Base-by-base conservation (phyloP, 352 stramenopile species). In the Hyphochytrium catenoides region DNA sequence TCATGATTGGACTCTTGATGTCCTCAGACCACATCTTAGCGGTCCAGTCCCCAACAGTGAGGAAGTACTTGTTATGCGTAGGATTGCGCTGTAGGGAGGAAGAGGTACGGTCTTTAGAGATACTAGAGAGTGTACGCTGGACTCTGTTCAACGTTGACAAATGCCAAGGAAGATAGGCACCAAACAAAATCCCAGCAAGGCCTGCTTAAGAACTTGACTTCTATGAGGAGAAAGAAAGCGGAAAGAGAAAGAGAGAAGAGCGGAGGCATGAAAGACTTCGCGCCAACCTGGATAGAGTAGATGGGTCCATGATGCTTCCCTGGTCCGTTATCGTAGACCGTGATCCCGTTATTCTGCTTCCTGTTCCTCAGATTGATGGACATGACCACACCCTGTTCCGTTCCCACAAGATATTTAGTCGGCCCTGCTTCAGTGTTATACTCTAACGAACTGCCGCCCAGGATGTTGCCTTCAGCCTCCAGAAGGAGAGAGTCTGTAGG, bases 1-100 rank as follows among this genome's bases (percentile, higher is more conserved):
- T 95, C 67, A 96, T 93, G 52, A 96, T 95, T 8, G 86, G 86
- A 23, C 82, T 95, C 50, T 92, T 94, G 31, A 95, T 53, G 47
- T 96, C 86, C 33, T 96, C 86, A 38, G 77, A 87, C 86, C 86
- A 96, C 35, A 96, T 68, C 17, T 75, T 62, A 31, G 86, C 82
- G 9, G 82, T 95, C 86, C 86, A 96, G 56, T 96, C 86, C 12
- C 86, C 86, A 19, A 96, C 78, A 8, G 83, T 95, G 56, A 96
- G 72, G 57, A 95, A 96, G 46, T 91, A 96, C 49, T 96, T 95
- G 55, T 85, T 91, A 50, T 95, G 77, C n/a, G 69, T 88, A 23
- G 86, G 86, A 47, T 96, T 96, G 17, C 86, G 68, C 52, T 95
- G n/a, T n/a, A n/a, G n/a, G n/a, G n/a, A n/a, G n/a, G n/a, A n/a